Percentiles rank a stretch among this genome's conserved stretches.
Evolutionary conservation across 2,329 filamentous ascomycete genomes (phyloP).

Genomic region (Diaporthe destruens): DNA sequence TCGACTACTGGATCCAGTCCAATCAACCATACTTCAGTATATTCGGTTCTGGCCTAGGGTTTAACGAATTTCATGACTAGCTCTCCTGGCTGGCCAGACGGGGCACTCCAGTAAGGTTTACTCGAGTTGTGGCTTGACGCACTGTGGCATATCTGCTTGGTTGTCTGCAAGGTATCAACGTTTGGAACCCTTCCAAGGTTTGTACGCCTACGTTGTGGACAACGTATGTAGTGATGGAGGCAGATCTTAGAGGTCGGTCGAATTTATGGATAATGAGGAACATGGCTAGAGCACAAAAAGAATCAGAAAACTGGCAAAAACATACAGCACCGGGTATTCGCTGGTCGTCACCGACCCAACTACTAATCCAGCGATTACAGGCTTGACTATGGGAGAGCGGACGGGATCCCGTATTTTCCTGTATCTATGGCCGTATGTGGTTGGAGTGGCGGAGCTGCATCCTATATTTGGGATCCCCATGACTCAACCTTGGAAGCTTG

Average conservation of each 20-base stretch:
- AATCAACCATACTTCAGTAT: neutral
- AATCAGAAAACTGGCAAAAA: neutral
- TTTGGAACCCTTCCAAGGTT: too few species aligned
- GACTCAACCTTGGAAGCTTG: neutral
- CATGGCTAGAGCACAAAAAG: neutral
- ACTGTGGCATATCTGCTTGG: too few species aligned
- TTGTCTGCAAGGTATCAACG: too few species aligned
- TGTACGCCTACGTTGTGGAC: too few species aligned
- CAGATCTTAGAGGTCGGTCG: neutral
- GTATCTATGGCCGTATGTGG: slow-evolving; percentile 15
- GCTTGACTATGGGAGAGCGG: neutral
- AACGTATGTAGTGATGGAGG: neutral
- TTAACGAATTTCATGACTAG: neutral
- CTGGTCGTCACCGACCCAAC: neutral
- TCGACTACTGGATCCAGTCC: neutral
- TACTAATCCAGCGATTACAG: neutral
- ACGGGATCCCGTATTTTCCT: slow-evolving; percentile 8
- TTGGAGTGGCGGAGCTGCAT: neutral
- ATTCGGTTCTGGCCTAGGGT: neutral
- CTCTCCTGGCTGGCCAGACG: neutral
- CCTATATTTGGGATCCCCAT: neutral
- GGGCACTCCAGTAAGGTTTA: neutral
- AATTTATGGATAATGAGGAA: too few species aligned
- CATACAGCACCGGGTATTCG: slow-evolving; percentile 19
- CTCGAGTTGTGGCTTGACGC: too few species aligned